Conservation (phyloP, 257 asterid species). For the Ligustrum vulgare region DNA sequence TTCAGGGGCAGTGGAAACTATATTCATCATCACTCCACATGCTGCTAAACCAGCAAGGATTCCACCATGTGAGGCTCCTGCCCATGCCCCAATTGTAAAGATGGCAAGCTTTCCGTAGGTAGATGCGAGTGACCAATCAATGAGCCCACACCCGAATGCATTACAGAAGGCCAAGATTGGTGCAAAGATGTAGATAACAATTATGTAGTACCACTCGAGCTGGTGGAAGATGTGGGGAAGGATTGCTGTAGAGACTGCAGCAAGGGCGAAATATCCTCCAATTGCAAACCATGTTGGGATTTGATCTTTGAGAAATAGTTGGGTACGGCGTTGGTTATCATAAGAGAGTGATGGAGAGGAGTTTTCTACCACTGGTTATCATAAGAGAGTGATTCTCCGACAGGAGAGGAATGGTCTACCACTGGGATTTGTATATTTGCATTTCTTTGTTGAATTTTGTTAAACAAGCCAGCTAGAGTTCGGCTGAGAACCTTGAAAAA, state of each 20-base stretch:
- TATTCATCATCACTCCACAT: conserved; percentile 75
- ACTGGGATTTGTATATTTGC: conserved; percentile 28
- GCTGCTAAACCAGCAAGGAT: conserved; percentile 60
- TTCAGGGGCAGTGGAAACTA: conserved; percentile 59
- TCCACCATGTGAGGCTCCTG: conserved; percentile 54
- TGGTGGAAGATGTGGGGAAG: conserved; percentile 58
- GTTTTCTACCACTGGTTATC: too few species aligned
- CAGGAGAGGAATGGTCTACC: conserved; percentile 19
- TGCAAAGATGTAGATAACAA: conserved; percentile 46
- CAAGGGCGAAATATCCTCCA: conserved; percentile 42
- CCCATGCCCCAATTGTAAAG: conserved; percentile 62
- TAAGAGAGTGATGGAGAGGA: too few species aligned
- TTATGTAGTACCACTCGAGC: conserved; percentile 56
- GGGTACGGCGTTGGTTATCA: conserved; percentile 44
- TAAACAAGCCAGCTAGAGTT: conserved; percentile 38
- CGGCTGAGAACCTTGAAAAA: conserved; percentile 49
- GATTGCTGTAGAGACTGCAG: conserved; percentile 38
- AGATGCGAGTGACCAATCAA: conserved; percentile 64
- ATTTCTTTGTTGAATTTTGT: conserved; percentile 28
- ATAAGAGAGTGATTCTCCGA: conserved; percentile 23
- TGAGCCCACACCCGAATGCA: conserved; percentile 58
- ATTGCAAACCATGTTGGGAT: conserved; percentile 50
- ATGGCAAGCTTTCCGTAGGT: conserved; percentile 60
- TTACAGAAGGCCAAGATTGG: conserved; percentile 66
- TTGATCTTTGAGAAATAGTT: conserved; percentile 56